Evolutionary conservation across 2,329 filamentous ascomycete species (phyloP).

Genomic region (Aspergillus puulaauensis): DNA sequence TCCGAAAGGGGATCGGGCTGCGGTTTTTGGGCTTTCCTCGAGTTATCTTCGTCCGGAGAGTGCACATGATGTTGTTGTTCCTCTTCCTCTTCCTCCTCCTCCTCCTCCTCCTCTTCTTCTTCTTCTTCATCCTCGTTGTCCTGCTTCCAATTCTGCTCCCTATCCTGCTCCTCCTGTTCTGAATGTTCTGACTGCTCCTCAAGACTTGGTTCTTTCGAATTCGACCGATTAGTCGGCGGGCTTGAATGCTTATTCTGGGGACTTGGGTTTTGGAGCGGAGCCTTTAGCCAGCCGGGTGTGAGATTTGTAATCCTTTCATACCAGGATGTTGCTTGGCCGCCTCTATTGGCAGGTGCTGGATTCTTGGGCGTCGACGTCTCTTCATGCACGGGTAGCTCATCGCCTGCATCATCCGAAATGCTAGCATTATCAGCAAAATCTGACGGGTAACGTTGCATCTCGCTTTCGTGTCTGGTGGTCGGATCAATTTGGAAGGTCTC

Average conservation of each 20-base stretch:
- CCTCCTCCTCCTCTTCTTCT: slow-evolving; percentile 9
- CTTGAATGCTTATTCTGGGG: slow-evolving; percentile 14
- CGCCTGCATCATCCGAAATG: slow-evolving; percentile 16
- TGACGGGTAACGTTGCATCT: slow-evolving; percentile 13
- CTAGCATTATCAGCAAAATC: slow-evolving; percentile 8
- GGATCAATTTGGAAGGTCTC: slow-evolving; percentile 25
- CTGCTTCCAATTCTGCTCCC: background rate
- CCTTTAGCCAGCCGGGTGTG: slow-evolving; percentile 36
- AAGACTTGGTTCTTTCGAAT: background rate
- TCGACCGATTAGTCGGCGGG: background rate
- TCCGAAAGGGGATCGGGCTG: slow-evolving; percentile 4
- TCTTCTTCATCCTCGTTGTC: slow-evolving; percentile 5
- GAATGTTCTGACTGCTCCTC: background rate
- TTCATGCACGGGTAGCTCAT: slow-evolving; percentile 15
- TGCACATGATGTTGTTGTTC: background rate
- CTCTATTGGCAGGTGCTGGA: slow-evolving; percentile 14
- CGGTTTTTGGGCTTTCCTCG: background rate
- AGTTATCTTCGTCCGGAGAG: background rate
- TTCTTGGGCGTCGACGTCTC: slow-evolving; percentile 24
- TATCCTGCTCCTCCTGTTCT: background rate
- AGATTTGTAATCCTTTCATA: slow-evolving; percentile 35
- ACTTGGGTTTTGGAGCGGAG: slow-evolving; percentile 22
- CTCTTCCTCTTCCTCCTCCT: slow-evolving; percentile 5
- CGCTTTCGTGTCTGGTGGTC: slow-evolving; percentile 22
- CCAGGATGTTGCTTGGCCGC: slow-evolving; percentile 36